Conservation (phyloP, 768 basidiomycete species). For the Tricholoma flavovirens region DNA sequence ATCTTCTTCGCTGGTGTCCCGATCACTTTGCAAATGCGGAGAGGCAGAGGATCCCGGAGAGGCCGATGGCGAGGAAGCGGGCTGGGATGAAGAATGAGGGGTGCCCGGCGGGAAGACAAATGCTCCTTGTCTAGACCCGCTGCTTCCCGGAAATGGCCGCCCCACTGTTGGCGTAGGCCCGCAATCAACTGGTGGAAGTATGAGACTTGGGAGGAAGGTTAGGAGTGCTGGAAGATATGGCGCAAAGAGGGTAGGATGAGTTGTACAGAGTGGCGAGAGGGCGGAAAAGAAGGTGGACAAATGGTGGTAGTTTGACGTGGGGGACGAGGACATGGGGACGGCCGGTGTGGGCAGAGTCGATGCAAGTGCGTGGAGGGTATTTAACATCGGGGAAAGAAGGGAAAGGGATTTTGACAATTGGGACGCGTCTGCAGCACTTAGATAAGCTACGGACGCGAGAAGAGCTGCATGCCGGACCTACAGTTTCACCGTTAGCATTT, state of each 20-base stretch:
- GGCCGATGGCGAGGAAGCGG: background rate
- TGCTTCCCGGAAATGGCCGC: conserved; percentile 35
- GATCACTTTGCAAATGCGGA: conserved; percentile 29
- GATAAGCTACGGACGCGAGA: conserved; percentile 62
- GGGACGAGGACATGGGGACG: conserved; percentile 15
- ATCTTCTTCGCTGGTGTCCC: conserved; percentile 30
- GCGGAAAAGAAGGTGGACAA: conserved; percentile 62
- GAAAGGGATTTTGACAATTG: conserved; percentile 58
- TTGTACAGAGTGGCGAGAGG: conserved; percentile 64
- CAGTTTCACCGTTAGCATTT: background rate
- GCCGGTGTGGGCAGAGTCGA: conserved; percentile 28
- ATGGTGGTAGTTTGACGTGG: conserved; percentile 35
- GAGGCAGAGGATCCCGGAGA: background rate
- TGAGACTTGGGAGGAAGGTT: conserved; percentile 62
- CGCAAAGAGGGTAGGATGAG: conserved; percentile 66
- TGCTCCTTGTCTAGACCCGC: conserved; percentile 24
- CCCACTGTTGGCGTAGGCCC: conserved; percentile 47
- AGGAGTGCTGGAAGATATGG: conserved; percentile 66
- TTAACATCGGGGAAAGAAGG: conserved; percentile 67
- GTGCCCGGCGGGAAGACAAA: conserved; percentile 36
- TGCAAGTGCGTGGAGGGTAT: conserved; percentile 58
- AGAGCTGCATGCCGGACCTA: conserved; percentile 74
- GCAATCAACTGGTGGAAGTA: conserved; percentile 52
- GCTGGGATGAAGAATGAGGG: background rate
- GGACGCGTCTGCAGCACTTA: conserved; percentile 52